phyloP scores from a whole-genome alignment of 2,329 filamentous ascomycete species.

The Ceratocystis smalleyi region DNA sequence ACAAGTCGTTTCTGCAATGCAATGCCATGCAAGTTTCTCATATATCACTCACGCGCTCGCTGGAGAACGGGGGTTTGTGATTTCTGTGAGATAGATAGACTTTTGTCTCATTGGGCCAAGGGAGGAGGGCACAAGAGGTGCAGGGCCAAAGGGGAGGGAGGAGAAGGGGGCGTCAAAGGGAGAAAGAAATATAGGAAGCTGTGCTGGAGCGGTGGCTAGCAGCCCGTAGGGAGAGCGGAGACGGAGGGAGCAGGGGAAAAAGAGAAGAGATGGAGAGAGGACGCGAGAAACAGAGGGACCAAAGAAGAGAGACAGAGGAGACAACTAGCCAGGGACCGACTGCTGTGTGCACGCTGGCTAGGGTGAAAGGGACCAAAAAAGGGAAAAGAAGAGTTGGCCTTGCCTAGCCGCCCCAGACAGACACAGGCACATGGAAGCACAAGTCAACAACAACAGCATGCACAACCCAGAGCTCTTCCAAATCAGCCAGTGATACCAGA shows the following conservation, averaged over 20 bases:
- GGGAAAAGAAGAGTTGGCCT: not conserved
- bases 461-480: not conserved
- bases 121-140: not conserved
- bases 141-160: not conserved
- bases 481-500: not conserved
- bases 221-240: not conserved
- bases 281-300: not conserved
- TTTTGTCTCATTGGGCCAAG: not conserved
- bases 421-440: not conserved
- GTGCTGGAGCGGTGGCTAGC: too few relatives aligned
- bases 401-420: not conserved
- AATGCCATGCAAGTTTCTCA: not conserved
- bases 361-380: not conserved
- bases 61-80: too few relatives aligned
- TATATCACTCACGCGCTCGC: not conserved
- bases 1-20: not conserved
- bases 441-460: not conserved
- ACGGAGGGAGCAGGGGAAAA: not conserved
- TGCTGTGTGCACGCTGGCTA: not conserved
- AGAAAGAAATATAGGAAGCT: not conserved
- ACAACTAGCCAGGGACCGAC: not conserved
- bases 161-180: not conserved
- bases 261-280: not conserved
- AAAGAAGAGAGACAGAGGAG: not conserved
- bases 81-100: too few relatives aligned